Conservation (phyloP, 805 yeast species). For the Sugiyamaella floridensis region DNA sequence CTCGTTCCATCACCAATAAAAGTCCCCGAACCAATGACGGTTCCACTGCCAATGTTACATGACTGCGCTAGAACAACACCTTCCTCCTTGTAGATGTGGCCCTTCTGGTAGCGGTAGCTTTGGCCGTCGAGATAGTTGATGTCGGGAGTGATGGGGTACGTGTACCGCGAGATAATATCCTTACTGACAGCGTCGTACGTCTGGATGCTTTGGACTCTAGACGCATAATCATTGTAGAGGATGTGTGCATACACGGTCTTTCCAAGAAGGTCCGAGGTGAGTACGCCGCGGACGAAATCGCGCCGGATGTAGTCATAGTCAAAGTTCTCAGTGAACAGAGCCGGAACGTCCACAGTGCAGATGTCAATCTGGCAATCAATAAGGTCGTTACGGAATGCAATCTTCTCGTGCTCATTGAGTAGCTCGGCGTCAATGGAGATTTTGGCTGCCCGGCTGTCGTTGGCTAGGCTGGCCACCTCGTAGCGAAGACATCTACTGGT, state of each 20-base stretch:
- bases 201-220: conserved; percentile 91
- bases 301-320: conserved; percentile 82
- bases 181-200: conserved; percentile 88
- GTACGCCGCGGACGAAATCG: conserved; percentile 86
- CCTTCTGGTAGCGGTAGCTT: conserved; percentile 70
- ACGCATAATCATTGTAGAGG: conserved; percentile 75
- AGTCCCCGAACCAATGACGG: conserved; percentile 75
- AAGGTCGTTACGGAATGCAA: conserved; percentile 80
- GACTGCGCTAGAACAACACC: conserved; percentile 88
- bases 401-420: conserved; percentile 58
- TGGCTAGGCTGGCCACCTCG: conserved; percentile 57
- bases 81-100: conserved; percentile 83
- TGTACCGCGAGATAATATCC: conserved; percentile 85
- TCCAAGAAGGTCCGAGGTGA: conserved; percentile 82
- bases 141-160: conserved; percentile 88
- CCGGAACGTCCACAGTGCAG: conserved; percentile 90
- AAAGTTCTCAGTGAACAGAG: conserved; percentile 91
- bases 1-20: conserved; percentile 67
- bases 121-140: conserved; percentile 65
- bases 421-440: conserved; percentile 78
- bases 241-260: conserved; percentile 87
- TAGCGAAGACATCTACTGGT: conserved; percentile 77
- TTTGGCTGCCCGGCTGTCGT: conserved; percentile 25
- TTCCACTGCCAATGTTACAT: conserved; percentile 74
- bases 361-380: conserved; percentile 96